Conservation (phyloP, 139 green algal species). For the Asterochloris erici region DNA sequence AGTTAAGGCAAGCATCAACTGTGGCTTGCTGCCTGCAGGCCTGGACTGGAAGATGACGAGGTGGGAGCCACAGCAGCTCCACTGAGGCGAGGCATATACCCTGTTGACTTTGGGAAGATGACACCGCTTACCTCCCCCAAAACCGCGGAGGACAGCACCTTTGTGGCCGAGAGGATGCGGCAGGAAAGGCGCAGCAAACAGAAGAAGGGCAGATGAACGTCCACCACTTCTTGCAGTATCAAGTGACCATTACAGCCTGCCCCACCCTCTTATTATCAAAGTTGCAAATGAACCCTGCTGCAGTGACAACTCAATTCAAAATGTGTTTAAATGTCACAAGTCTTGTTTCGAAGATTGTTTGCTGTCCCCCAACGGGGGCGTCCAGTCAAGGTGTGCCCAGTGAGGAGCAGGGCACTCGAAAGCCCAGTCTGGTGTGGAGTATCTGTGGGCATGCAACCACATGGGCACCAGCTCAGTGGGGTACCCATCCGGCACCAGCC, state of each 20-base stretch:
- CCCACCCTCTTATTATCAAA: too few species aligned
- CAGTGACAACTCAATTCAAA: too few species aligned
- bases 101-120: constrained; percentile 8
- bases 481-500: constrained; percentile 27
- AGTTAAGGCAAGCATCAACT: not conserved
- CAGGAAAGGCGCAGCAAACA: constrained; percentile 7
- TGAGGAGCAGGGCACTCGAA: constrained; percentile 55
- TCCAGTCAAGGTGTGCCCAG: constrained; percentile 44
- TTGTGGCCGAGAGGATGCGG: constrained; percentile 6
- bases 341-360: too few species aligned
- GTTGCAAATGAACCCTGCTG: too few species aligned
- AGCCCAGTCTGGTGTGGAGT: constrained; percentile 41
- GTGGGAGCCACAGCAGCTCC: not conserved
- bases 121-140: not conserved
- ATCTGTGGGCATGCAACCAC: constrained; percentile 73
- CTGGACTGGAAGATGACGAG: not conserved
- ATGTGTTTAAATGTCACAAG: too few species aligned
- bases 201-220: not conserved
- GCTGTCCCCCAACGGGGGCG: not conserved
- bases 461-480: constrained; percentile 42
- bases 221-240: too few species aligned
- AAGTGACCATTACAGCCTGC: too few species aligned
- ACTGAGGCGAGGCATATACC: constrained; percentile 1
- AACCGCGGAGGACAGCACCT: not conserved
- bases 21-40: not conserved